Base-by-base conservation (phyloP, 1,284 basidiomycete genomes). In the Ceratobasidium sp. region DNA sequence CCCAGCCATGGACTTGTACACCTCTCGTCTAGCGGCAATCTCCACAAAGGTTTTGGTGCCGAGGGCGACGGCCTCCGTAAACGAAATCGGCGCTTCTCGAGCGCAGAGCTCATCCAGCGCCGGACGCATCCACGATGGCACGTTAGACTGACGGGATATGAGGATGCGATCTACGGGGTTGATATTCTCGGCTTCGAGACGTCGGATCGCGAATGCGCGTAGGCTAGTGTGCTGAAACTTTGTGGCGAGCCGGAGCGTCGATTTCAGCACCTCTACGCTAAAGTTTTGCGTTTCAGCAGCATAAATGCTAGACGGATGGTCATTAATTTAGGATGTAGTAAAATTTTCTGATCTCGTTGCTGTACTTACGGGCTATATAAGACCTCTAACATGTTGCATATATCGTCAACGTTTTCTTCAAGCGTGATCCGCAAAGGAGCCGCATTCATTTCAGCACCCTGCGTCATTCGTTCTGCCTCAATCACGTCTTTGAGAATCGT, bases 231-330 rank as follows among this genome's bases (percentile, higher is more conserved):
- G 63, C 9, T 51, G 22, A 9, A 65, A 31, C 2, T 50, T 48
- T 51, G 63, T 65, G 2, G 63, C 63, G 5, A 65, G 9, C 31
- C 63, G 45, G 29, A 65, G 63, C 5, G 48, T 65, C 15, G 63
- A 50, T 51, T 51, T 65, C 31, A 65, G 45, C 17, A 31, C 29
- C 2, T 17, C 2, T 0, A 22, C 6, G 48, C 27, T n/a, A 24
- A 50, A 65, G 15, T 24, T 24, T 48, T 51, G 47, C n/a, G 22
- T 33, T 22, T n/a, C 22, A 36, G 19, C 2, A 3, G 14, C 29
- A 50, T 65, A 65, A n/a, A 47, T 27, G 50, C 47, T 65, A 29
- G 24, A 2, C 4, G 6, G 22, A 9, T 62, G n/a, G 51, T 47
- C 6, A 5, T 5, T 41, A 4, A 5, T 41, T 5, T 41, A 41